These are phyloP conservation scores for Ophiosphaerella herpotricha DNA, from an alignment of 2,329 filamentous ascomycete genomes.

Conservation along the genomic window DNA sequence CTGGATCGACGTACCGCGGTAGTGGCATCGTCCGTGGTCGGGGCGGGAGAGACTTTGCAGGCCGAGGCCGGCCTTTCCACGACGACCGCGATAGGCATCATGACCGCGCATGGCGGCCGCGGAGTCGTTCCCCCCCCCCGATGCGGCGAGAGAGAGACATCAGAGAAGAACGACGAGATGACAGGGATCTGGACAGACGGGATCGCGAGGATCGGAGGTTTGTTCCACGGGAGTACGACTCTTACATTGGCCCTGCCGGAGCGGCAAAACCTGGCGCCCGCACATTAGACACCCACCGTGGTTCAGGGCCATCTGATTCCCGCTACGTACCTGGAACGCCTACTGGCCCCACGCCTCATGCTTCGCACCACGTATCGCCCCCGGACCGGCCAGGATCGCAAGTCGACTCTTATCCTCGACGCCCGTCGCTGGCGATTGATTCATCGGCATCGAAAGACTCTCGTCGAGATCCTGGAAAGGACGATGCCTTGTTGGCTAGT, in stretches of 20 bases:
- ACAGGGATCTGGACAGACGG: conserved; percentile 46
- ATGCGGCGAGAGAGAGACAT: conserved; percentile 55
- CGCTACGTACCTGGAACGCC: conserved; percentile 41
- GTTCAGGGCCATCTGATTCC: conserved; percentile 30
- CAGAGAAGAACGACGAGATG: conserved; percentile 46
- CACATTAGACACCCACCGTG: conserved; percentile 38
- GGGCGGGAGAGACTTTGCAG: conserved; percentile 51
- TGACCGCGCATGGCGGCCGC: conserved; percentile 59
- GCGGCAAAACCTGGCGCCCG: conserved; percentile 36
- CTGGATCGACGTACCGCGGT: conserved; percentile 57
- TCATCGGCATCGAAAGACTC: conserved; percentile 37
- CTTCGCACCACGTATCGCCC: conserved; percentile 37
- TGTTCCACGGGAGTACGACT: conserved; percentile 52
- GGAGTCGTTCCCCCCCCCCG: conserved; percentile 66
- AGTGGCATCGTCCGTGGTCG: conserved; percentile 58
- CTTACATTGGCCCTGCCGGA: conserved; percentile 44
- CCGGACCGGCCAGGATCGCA: conserved; percentile 38
- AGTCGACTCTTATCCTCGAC: conserved; percentile 41
- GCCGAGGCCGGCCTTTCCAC: conserved; percentile 53
- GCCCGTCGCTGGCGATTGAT: conserved; percentile 44
- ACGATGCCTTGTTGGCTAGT: conserved; percentile 51
- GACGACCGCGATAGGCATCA: conserved; percentile 59
- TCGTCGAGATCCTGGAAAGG: conserved; percentile 49
- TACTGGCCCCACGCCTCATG: conserved; percentile 39
- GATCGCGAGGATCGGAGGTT: conserved; percentile 51